These are phyloP conservation scores for Colletotrichum acutatum DNA, from an alignment of 2,329 filamentous ascomycete genomes.

Conservation along the genomic window DNA sequence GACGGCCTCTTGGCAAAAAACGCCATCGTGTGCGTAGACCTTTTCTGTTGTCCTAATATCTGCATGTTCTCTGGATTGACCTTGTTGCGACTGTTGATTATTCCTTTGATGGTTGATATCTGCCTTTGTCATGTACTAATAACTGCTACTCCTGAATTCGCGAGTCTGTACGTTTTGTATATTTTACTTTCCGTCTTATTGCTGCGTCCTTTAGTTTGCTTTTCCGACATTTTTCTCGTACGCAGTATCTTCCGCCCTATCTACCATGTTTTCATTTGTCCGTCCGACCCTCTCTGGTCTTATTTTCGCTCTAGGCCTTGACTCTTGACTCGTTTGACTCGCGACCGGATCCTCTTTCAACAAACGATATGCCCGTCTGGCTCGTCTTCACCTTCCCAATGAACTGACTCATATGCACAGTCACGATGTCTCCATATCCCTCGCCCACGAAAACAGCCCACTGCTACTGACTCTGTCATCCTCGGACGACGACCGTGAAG, in stretches of 20 bases:
- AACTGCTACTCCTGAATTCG: neutral
- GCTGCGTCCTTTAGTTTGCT: constrained; percentile 36
- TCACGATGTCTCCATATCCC: constrained; percentile 58
- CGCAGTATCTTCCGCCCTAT: constrained; percentile 28
- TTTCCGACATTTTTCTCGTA: constrained; percentile 1
- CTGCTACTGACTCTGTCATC: constrained; percentile 47
- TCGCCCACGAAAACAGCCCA: constrained; percentile 58
- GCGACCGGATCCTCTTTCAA: neutral
- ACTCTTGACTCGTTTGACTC: constrained; percentile 23
- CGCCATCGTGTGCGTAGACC: constrained; percentile 56
- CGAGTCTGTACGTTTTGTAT: neutral
- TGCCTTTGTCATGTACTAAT: neutral
- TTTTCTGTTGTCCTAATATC: neutral
- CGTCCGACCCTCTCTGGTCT: constrained; percentile 17
- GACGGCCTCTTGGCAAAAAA: constrained; percentile 60
- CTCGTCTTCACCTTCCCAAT: constrained; percentile 3
- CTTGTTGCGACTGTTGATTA: neutral
- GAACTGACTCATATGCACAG: constrained; percentile 43
- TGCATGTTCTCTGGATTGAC: neutral
- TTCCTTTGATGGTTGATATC: neutral
- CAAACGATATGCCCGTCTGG: constrained; percentile 23
- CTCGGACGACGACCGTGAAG: neutral
- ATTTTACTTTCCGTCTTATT: neutral
- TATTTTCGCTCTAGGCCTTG: neutral
- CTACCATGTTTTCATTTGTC: constrained; percentile 8